Evolutionary conservation across 164 flowering plant genomes (phyloP), one percentile per base, ranked within the genome.

Genomic region (Macadamia tetraphylla): DNA sequence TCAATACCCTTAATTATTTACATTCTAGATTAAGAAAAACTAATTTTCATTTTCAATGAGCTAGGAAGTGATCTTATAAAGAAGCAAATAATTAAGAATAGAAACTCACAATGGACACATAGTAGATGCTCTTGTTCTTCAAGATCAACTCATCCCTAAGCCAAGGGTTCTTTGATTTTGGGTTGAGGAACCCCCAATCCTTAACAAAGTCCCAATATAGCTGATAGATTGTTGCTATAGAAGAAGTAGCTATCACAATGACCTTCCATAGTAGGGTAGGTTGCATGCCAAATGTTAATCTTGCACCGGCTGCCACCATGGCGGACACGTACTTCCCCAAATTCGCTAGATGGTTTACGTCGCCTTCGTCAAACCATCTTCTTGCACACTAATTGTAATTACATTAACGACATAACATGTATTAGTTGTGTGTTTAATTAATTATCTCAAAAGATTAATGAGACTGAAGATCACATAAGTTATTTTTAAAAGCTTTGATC

Each of bases 301-400:
- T 82, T 2, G 91, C 96, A n/a, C 97, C 94, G 0, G 99, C 99
- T 57, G 99, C 99, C 46, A 95, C 83, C 98, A 95, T 90, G 56
- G 99, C 99, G 3, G 99, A 95, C 11, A 89, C 96, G 62, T 95
- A 95, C 80, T 95, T 95, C 42, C 99, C 98, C 81, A 95, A 80
- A 87, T 95, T 95, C 30, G 91, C 90, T 72, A 92, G 77, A 70
- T 95, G 90, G 69, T 69, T 72, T 30, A 60, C 32, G 58, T 92
- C 89, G 40, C 73, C 69, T 63, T 95, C 96, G 40, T 92, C 96
- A 56, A 85, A 84, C 94, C 96, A 92, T 79, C 96, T 77, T 73
- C 98, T 88, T 64, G 91, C 97, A 82, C 99, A 95, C 99, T 95
- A 23, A 23, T 23, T n/a, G 23, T 11, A 35, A 5, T 56, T 35